Conservation (phyloP, 306 rosid genomes). For the Lathyrus sativus region DNA sequence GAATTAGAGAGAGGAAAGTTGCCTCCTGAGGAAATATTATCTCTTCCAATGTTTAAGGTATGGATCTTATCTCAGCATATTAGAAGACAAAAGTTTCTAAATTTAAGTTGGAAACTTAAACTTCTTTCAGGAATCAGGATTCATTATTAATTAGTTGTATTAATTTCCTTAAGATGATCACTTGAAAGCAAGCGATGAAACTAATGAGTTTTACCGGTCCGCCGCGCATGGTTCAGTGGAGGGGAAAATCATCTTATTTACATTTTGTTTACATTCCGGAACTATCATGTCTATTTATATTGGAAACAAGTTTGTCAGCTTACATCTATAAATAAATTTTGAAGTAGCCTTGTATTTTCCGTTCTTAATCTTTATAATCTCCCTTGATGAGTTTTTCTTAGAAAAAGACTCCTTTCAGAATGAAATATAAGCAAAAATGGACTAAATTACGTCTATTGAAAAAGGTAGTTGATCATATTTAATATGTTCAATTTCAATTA, state of each 20-base stretch:
- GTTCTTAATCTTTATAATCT: neutral
- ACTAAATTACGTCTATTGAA: no score
- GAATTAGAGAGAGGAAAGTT: slow-evolving; percentile 78
- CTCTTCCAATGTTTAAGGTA: slow-evolving; percentile 98
- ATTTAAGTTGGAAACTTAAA: neutral
- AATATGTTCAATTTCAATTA: no score
- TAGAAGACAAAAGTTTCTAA: neutral
- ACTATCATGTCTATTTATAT: neutral
- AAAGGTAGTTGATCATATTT: no score
- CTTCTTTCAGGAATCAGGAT: neutral
- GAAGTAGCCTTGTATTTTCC: neutral
- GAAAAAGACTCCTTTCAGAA: neutral
- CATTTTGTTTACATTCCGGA: neutral
- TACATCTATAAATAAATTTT: neutral
- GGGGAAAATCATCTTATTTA: neutral
- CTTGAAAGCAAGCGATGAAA: neutral
- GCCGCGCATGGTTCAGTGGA: neutral
- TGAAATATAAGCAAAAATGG: no score
- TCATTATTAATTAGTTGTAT: neutral
- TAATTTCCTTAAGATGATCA: neutral
- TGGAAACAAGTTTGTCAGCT: neutral
- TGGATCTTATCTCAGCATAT: slow-evolving; percentile 13
- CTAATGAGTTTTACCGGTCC: neutral
- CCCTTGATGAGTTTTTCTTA: neutral
- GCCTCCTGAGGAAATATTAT: slow-evolving; percentile 84